A percentile compares a stretch with the other conserved stretches of the same genome.
phyloP scores from a whole-genome alignment of 2,329 filamentous ascomycete genomes.

The Helotiales sp. region DNA sequence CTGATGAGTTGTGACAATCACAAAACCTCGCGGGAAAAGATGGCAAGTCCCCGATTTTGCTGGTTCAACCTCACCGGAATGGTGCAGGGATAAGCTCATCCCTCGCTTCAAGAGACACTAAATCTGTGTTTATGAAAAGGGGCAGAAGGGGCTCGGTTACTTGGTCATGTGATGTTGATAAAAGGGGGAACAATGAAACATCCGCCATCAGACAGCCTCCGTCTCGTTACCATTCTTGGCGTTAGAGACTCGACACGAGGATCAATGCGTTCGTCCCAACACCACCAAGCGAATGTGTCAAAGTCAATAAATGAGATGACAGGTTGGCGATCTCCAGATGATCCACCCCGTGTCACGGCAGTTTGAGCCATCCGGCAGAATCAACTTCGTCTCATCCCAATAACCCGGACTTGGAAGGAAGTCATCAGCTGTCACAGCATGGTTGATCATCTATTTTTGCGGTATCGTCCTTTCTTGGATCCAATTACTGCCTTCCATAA shows the following conservation, averaged over 20 bases:
- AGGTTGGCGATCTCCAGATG: not conserved
- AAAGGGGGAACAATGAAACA: slow-evolving; percentile 1
- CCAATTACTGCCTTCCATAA: slow-evolving; percentile 6
- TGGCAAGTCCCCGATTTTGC: not conserved
- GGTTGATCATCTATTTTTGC: not conserved
- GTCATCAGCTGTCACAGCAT: slow-evolving; percentile 7
- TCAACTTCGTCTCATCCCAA: slow-evolving; percentile 9
- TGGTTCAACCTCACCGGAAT: not conserved
- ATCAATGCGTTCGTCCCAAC: slow-evolving; percentile 15
- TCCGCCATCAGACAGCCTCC: not conserved
- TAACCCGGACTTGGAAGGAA: not conserved
- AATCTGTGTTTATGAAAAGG: not conserved
- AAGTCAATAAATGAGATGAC: not conserved
- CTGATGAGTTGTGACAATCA: not conserved
- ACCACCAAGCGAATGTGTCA: not conserved
- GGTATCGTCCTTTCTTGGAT: slow-evolving; percentile 11
- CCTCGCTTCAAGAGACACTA: not conserved
- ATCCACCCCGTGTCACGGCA: not conserved
- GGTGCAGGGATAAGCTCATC: too few species aligned
- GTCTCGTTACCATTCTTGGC: slow-evolving; percentile 5
- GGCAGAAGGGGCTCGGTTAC: not conserved
- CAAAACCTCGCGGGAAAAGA: not conserved
- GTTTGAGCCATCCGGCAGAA: not conserved
- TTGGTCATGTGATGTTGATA: not conserved
- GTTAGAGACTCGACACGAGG: not conserved